phyloP scores from a whole-genome alignment of 768 basidiomycete species.

The Suillus subluteus region DNA sequence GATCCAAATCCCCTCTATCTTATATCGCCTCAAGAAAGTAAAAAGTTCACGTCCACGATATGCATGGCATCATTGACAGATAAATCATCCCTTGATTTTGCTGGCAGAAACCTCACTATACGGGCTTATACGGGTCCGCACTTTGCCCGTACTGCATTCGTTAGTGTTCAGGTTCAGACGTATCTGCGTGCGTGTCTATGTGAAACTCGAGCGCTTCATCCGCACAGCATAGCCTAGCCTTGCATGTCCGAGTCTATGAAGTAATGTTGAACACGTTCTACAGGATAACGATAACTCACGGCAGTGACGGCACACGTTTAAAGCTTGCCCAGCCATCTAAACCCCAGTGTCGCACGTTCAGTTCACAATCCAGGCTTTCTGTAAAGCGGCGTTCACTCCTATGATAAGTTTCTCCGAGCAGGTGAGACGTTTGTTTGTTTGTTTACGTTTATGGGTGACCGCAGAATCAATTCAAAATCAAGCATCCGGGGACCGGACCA shows the following conservation, averaged over 20 bases:
- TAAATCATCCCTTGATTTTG: no score
- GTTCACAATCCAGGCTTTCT: neutral
- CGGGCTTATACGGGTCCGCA: no score
- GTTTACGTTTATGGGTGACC: neutral
- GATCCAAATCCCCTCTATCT: no score
- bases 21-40: neutral
- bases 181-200: neutral
- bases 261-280: neutral
- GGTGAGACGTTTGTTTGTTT: neutral
- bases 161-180: neutral
- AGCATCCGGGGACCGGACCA: no score
- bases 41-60: neutral
- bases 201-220: neutral
- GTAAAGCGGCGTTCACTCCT: neutral
- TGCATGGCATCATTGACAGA: neutral
- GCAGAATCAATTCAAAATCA: neutral
- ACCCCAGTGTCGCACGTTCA: neutral
- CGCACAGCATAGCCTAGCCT: neutral
- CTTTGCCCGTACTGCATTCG: neutral
- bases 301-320: neutral
- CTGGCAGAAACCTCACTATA: no score
- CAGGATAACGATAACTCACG: neutral
- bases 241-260: neutral
- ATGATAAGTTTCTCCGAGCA: neutral
- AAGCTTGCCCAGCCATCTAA: neutral